These are phyloP conservation scores for Alternaria hordeiaustralica DNA, from an alignment of 2,329 filamentous ascomycete species.

Conservation along the genomic window DNA sequence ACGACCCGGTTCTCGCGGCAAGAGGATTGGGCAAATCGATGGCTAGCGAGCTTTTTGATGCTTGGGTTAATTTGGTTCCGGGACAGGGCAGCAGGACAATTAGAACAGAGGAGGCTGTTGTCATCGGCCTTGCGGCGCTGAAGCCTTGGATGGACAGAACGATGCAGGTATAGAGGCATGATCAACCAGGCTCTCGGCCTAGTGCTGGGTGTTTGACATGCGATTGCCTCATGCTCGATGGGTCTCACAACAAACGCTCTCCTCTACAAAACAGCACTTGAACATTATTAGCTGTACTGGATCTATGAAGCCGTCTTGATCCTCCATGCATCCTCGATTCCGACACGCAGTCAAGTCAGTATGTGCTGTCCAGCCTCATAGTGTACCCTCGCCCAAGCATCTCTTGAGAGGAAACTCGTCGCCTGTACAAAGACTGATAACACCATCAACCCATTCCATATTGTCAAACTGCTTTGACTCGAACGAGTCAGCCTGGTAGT, in stretches of 20 bases:
- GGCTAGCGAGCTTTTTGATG: slow-evolving; percentile 77
- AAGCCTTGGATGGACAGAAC: slow-evolving; percentile 52
- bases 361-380: slow-evolving; percentile 14
- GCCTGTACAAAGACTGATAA: slow-evolving; percentile 49
- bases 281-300: neutral
- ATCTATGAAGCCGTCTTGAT: neutral
- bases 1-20: slow-evolving; percentile 63
- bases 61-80: slow-evolving; percentile 82
- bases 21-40: slow-evolving; percentile 70
- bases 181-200: neutral
- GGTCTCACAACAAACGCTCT: neutral
- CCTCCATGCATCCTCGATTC: neutral
- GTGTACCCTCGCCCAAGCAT: slow-evolving; percentile 47
- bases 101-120: slow-evolving; percentile 82
- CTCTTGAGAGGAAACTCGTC: slow-evolving; percentile 47
- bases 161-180: neutral
- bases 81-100: slow-evolving; percentile 83
- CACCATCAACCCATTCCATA: slow-evolving; percentile 51
- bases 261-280: neutral
- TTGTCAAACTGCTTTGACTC: slow-evolving; percentile 38
- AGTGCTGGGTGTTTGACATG: neutral
- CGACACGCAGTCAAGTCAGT: neutral
- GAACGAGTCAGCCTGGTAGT: slow-evolving; percentile 49
- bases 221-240: neutral
- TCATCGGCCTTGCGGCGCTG: slow-evolving; percentile 75